phyloP scores from a whole-genome alignment of 805 yeast genomes.

The Monosporozyma yasuniensis region DNA sequence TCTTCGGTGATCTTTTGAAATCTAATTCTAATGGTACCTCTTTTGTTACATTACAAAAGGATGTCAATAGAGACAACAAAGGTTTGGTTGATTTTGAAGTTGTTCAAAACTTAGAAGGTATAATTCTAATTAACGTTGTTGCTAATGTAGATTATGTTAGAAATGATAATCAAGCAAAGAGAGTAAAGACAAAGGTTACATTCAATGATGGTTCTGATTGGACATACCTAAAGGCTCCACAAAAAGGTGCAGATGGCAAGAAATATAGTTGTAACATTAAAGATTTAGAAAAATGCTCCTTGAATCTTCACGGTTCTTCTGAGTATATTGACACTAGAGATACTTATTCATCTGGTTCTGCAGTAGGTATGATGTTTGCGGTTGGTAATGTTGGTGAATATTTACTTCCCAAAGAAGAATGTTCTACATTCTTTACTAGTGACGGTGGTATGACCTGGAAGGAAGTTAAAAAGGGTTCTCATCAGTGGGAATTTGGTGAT shows the following conservation, averaged over 20 bases:
- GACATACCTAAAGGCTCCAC: conserved; percentile 64
- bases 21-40: conserved; percentile 89
- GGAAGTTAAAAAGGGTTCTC: conserved; percentile 62
- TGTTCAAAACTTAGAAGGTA: conserved; percentile 77
- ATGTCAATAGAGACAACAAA: conserved; percentile 60
- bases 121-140: conserved; percentile 65
- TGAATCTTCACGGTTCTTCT: conserved; percentile 84
- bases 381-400: conserved; percentile 82
- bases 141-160: conserved; percentile 40
- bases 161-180: conserved; percentile 39
- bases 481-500: conserved; percentile 95
- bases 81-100: conserved; percentile 90
- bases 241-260: conserved; percentile 50
- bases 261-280: conserved; percentile 44
- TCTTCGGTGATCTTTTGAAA: conserved; percentile 73
- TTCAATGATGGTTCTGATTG: conserved; percentile 91
- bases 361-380: conserved; percentile 81
- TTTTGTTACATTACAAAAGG: conserved; percentile 55
- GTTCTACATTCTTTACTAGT: conserved; percentile 66
- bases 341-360: conserved; percentile 79
- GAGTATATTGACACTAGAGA: conserved; percentile 80
- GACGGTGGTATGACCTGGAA: conserved; percentile 91
- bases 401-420: conserved; percentile 41
- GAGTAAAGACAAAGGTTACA: conserved; percentile 63
- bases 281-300: conserved; percentile 54